phyloP scores from a whole-genome alignment of 176 grass and related monocot genomes.

The Cocos nucifera region DNA sequence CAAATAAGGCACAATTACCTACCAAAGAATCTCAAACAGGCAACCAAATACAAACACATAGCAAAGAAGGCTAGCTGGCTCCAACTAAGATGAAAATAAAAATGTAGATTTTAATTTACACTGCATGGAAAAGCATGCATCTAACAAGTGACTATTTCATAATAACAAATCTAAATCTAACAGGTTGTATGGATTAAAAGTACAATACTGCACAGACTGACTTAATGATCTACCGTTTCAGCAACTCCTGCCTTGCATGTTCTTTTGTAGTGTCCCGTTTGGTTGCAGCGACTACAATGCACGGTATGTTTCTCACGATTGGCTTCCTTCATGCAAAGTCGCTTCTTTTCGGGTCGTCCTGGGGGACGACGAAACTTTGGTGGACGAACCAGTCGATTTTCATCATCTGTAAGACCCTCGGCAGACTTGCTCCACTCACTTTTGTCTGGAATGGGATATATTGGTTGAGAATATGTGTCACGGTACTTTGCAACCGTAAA shows the following conservation, averaged over 20 bases:
- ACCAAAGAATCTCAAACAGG: no score
- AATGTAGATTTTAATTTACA: no score
- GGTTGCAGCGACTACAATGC: conserved; percentile 27
- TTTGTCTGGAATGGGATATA: conserved; percentile 15
- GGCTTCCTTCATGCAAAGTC: conserved; percentile 1
- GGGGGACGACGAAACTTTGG: conserved; percentile 22
- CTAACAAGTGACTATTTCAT: no score
- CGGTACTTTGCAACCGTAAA: conserved; percentile 11
- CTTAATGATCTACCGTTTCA: neutral
- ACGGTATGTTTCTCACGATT: conserved; percentile 18
- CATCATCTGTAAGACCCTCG: neutral
- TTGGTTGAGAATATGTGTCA: conserved; percentile 12
- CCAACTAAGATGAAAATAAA: no score
- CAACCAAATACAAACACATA: no score
- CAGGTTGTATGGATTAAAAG: no score
- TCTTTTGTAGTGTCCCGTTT: conserved; percentile 27
- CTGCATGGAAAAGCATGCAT: no score
- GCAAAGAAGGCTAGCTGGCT: no score
- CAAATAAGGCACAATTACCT: no score
- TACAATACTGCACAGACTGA: no score
- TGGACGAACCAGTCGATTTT: conserved; percentile 14
- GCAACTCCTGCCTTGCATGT: conserved; percentile 19
- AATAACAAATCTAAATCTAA: no score
- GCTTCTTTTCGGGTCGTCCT: conserved; percentile 22
- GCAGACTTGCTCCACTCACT: conserved; percentile 4